These are phyloP conservation scores for Daedaleopsis sinensis DNA, from an alignment of 768 basidiomycete species.

Conservation along the genomic window DNA sequence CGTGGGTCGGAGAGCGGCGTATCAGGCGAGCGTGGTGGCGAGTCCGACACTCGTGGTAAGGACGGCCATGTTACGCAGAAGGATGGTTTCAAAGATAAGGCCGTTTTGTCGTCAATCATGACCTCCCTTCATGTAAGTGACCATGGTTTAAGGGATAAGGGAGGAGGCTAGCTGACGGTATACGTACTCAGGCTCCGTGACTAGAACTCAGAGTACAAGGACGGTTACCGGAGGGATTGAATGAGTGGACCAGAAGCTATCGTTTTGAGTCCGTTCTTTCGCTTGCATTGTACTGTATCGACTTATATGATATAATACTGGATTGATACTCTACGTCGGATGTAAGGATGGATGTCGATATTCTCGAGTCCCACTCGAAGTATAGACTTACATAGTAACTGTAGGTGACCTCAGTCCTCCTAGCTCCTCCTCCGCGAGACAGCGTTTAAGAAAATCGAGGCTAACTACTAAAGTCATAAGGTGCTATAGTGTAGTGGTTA, in stretches of 20 bases:
- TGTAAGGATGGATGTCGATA: background rate
- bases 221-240: constrained; percentile 16
- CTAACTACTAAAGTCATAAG: too few relatives aligned
- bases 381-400: too few relatives aligned
- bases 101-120: constrained; percentile 7
- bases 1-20: background rate
- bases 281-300: background rate
- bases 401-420: background rate
- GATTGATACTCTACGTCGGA: background rate
- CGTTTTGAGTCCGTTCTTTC: background rate
- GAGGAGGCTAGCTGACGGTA: too few relatives aligned
- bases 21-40: background rate
- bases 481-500: constrained; percentile 25
- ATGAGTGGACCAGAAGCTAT: background rate
- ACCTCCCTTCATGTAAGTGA: constrained; percentile 17
- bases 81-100: background rate
- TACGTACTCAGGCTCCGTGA: too few relatives aligned
- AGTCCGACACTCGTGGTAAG: constrained; percentile 1
- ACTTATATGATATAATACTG: background rate
- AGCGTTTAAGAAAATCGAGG: background rate
- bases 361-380: too few relatives aligned
- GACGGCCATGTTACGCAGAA: background rate
- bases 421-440: too few relatives aligned
- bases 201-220: constrained; percentile 20
- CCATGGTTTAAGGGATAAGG: background rate